Evolutionary conservation across 2,329 filamentous ascomycete genomes (phyloP).

Genomic region (Fusarium xyrophilum): DNA sequence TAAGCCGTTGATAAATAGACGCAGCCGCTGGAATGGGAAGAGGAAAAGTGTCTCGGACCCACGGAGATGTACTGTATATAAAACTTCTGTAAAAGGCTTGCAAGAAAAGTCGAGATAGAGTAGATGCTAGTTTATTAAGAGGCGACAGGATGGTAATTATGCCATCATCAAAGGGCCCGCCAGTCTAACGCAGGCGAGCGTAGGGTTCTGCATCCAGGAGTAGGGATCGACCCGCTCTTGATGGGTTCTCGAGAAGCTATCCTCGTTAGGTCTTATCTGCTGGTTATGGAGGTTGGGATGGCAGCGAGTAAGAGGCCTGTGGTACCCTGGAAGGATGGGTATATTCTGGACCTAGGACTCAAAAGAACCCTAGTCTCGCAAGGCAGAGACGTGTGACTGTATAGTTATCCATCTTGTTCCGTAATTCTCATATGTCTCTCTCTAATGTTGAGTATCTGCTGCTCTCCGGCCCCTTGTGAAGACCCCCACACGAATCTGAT

Average conservation of each 20-base stretch:
- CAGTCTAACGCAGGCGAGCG: conserved; percentile 35
- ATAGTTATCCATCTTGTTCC: neutral
- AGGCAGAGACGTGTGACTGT: neutral
- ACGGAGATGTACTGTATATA: conserved; percentile 5
- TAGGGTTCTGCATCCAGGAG: conserved; percentile 21
- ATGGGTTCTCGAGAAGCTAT: conserved; percentile 19
- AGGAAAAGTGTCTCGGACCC: neutral
- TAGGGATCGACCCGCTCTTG: conserved; percentile 35
- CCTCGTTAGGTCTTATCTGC: conserved; percentile 13
- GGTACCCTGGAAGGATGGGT: conserved; percentile 5
- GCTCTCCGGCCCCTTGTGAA: neutral
- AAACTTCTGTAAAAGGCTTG: conserved; percentile 5
- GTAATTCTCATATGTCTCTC: neutral
- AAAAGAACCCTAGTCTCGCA: neutral
- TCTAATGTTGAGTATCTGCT: neutral
- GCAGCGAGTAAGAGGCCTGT: conserved; percentile 5
- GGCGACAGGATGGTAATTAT: conserved; percentile 26
- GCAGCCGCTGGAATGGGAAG: neutral
- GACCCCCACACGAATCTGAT: conserved; percentile 15
- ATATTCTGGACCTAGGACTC: conserved; percentile 3
- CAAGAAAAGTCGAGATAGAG: conserved; percentile 32
- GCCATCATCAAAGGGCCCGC: conserved; percentile 40
- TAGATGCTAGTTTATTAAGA: conserved; percentile 10
- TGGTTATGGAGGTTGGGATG: conserved; percentile 19
- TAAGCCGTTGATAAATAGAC: neutral